A percentile compares a stretch with the other conserved stretches of the same genome.
These are phyloP conservation scores for Daedaleopsis nitida DNA, from an alignment of 768 basidiomycete species.

Conservation along the genomic window DNA sequence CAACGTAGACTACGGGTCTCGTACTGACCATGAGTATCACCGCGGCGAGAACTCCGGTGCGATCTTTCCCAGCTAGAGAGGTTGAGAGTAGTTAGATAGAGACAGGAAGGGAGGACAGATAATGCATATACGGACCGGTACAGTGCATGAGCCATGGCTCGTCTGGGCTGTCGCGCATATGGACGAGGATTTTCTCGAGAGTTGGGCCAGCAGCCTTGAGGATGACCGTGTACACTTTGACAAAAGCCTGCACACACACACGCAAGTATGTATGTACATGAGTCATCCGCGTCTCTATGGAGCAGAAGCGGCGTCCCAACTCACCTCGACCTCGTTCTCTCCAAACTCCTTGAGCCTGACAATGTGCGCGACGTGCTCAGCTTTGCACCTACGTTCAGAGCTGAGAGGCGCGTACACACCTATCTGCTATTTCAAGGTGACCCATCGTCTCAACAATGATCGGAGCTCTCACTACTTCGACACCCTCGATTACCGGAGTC, in stretches of 20 bases:
- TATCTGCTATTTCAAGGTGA: background rate
- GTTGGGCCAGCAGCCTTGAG: conserved; percentile 36
- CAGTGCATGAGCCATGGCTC: conserved; percentile 45
- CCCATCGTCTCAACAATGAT: conserved; percentile 23
- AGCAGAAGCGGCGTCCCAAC: too few relatives aligned
- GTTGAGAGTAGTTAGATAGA: too few relatives aligned
- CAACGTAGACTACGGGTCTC: too few relatives aligned
- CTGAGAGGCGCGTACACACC: too few relatives aligned
- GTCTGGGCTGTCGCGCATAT: conserved; percentile 39
- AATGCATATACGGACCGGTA: conserved; percentile 38
- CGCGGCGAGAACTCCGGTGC: conserved; percentile 42
- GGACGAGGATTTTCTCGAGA: conserved; percentile 36
- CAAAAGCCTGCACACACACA: conserved; percentile 30
- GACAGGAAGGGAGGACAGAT: too few relatives aligned
- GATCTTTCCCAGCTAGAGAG: conserved; percentile 37
- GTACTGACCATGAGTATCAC: conserved; percentile 34
- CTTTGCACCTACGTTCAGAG: too few relatives aligned
- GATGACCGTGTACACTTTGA: conserved; percentile 32
- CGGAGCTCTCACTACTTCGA: conserved; percentile 32
- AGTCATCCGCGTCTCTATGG: background rate
- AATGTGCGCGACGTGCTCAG: too few relatives aligned
- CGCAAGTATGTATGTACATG: too few relatives aligned
- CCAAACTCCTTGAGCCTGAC: too few relatives aligned
- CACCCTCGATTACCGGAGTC: conserved; percentile 34
- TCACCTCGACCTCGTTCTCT: too few relatives aligned